phyloP scores from a whole-genome alignment of 2,329 filamentous ascomycete species.

The Pseudocercospora musae region DNA sequence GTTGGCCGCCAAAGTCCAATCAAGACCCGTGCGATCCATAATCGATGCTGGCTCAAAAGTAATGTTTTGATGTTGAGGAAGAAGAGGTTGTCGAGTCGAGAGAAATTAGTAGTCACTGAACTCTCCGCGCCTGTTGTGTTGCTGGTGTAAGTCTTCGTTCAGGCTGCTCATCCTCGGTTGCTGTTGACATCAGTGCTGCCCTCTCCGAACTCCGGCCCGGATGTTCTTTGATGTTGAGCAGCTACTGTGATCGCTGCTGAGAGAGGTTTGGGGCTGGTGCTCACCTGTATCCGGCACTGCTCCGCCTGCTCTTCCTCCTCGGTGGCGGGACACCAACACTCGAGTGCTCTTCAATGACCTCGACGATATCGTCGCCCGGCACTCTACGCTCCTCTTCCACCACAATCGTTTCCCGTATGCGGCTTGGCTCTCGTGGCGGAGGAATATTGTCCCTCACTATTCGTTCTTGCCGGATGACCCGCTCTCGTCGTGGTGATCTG shows the following conservation, averaged over 20 bases:
- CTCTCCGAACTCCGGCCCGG: not conserved
- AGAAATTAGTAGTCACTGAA: constrained; percentile 16
- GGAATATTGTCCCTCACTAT: constrained; percentile 33
- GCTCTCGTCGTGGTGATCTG: constrained; percentile 29
- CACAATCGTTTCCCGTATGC: constrained; percentile 37
- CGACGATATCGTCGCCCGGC: constrained; percentile 53
- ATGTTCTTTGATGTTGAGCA: not conserved
- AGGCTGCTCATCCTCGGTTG: not conserved
- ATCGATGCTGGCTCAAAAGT: not conserved
- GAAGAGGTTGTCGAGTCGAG: not conserved
- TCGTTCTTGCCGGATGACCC: constrained; percentile 35
- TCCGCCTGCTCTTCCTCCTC: constrained; percentile 36
- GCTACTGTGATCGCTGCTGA: constrained; percentile 1
- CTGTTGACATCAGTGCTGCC: constrained; percentile 3
- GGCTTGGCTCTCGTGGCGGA: constrained; percentile 27
- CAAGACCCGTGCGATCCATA: not conserved
- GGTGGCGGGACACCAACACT: constrained; percentile 39
- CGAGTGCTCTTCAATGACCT: constrained; percentile 57
- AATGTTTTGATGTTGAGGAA: not conserved
- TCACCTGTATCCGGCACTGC: constrained; percentile 48
- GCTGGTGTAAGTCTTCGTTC: constrained; percentile 16
- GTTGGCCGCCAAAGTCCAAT: not conserved
- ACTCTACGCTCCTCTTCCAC: constrained; percentile 47
- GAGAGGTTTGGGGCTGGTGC: constrained; percentile 17
- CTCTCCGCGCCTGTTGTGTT: constrained; percentile 18